phyloP scores from a whole-genome alignment of 352 stramenopile genomes.

The Phytopythium oedochilum region DNA sequence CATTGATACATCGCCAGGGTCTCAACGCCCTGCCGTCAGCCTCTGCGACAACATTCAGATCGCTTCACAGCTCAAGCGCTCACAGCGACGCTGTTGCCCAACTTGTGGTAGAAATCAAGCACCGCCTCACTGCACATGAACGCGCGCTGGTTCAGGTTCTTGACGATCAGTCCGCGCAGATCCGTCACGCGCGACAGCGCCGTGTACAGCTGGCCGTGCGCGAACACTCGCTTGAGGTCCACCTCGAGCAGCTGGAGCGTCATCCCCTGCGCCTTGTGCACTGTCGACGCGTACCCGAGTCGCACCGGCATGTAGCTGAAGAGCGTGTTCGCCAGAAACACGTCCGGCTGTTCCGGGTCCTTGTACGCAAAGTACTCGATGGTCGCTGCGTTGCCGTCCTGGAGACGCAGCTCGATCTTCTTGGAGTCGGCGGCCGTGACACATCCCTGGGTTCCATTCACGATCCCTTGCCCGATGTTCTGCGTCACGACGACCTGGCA shows the following conservation, averaged over 20 bases:
- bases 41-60: not conserved
- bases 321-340: conserved; percentile 5
- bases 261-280: conserved; percentile 10
- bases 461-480: conserved; percentile 3
- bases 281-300: conserved; percentile 8
- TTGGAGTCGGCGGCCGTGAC: not conserved
- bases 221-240: conserved; percentile 5
- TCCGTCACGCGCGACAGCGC: conserved; percentile 8
- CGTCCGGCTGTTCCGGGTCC: conserved; percentile 7
- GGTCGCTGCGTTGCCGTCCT: conserved; percentile 6
- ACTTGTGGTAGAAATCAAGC: conserved; percentile 2
- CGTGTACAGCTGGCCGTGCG: conserved; percentile 9
- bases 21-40: no score
- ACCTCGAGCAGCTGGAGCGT: conserved; percentile 9
- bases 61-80: not conserved
- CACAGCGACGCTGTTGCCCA: not conserved
- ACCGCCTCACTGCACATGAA: conserved; percentile 7
- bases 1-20: not conserved
- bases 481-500: conserved; percentile 9
- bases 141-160: conserved; percentile 3
- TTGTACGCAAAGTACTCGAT: conserved; percentile 11
- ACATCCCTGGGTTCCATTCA: conserved; percentile 7
- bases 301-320: conserved; percentile 10
- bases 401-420: conserved; percentile 5
- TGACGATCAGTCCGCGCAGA: conserved; percentile 7